Evolutionary conservation across 1,139 yeast genomes (phyloP).

Genomic region (Lodderomyces metapsilosis): DNA sequence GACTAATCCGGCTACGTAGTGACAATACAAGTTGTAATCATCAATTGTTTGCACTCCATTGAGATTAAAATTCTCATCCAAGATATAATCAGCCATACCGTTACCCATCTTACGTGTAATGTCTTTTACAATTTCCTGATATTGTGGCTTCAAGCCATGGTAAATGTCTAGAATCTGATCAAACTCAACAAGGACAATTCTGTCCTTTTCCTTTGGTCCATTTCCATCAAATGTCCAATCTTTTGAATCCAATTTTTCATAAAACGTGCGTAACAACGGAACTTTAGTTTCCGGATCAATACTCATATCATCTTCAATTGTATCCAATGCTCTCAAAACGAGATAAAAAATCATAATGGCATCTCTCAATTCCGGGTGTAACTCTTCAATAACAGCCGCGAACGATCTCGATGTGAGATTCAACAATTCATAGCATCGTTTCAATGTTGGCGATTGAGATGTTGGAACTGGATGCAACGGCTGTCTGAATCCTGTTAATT

Average conservation of each 20-base stretch:
- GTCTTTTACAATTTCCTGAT: conserved; percentile 74
- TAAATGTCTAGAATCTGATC: conserved; percentile 66
- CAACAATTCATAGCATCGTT: conserved; percentile 69
- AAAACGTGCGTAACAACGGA: conserved; percentile 70
- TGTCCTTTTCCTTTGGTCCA: conserved; percentile 76
- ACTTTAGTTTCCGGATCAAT: conserved; percentile 68
- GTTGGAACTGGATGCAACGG: conserved; percentile 38
- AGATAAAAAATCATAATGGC: conserved; percentile 83
- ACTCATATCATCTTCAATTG: conserved; percentile 96
- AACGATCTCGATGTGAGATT: conserved; percentile 81
- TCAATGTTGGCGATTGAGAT: conserved; percentile 28
- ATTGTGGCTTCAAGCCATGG: conserved; percentile 69
- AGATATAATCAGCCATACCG: conserved; percentile 95
- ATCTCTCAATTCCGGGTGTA: conserved; percentile 85
- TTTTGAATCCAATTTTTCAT: conserved; percentile 54
- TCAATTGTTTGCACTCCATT: conserved; percentile 74
- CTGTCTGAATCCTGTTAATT: conserved; percentile 54
- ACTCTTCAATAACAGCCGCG: conserved; percentile 86
- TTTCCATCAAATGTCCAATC: conserved; percentile 84
- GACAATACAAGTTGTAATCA: conserved; percentile 90
- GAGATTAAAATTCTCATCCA: conserved; percentile 72
- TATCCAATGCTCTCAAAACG: conserved; percentile 86
- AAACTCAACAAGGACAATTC: conserved; percentile 75
- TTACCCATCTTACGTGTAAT: conserved; percentile 87
- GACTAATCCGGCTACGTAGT: conserved; percentile 95